Evolutionary conservation across 169 alveolate genomes (phyloP).

Genomic region (Ophryocystis elektroscirrha): DNA sequence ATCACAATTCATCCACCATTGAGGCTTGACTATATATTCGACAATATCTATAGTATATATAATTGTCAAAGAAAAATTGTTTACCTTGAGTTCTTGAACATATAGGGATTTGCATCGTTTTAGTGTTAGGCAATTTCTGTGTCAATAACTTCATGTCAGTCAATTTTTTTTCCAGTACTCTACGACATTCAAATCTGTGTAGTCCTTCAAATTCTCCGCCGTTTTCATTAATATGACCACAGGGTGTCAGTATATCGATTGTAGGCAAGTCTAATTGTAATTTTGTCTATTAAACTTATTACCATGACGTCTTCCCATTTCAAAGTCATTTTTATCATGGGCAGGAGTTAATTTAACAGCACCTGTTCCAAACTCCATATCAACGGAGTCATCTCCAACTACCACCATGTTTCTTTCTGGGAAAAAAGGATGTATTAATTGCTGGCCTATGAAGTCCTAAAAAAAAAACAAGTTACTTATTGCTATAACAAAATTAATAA

Average conservation of each 20-base stretch:
- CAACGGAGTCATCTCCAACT: conserved; percentile 85
- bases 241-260: conserved; percentile 73
- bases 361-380: conserved; percentile 95
- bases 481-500: not conserved
- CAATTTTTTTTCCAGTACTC: conserved; percentile 62
- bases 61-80: too few species aligned
- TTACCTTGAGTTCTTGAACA: conserved; percentile 93
- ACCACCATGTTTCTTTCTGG: conserved; percentile 67
- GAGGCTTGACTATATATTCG: conserved; percentile 90
- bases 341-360: conserved; percentile 99
- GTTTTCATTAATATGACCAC: conserved; percentile 75
- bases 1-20: conserved; percentile 94
- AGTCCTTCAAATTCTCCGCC: conserved; percentile 81
- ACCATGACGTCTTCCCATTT: conserved; percentile 78
- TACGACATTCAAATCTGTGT: conserved; percentile 84
- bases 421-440: conserved; percentile 85
- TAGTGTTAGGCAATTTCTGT: conserved; percentile 54
- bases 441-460: conserved; percentile 71
- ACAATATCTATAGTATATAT: conserved; percentile 92
- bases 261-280: conserved; percentile 26
- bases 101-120: conserved; percentile 80
- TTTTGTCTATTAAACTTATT: conserved; percentile 11
- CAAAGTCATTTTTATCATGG: conserved; percentile 95
- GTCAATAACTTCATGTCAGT: conserved; percentile 40
- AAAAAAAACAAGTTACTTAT: too few species aligned